Conservation (phyloP, 116 monocot genomes). For the Papilionanthe hybrid region DNA sequence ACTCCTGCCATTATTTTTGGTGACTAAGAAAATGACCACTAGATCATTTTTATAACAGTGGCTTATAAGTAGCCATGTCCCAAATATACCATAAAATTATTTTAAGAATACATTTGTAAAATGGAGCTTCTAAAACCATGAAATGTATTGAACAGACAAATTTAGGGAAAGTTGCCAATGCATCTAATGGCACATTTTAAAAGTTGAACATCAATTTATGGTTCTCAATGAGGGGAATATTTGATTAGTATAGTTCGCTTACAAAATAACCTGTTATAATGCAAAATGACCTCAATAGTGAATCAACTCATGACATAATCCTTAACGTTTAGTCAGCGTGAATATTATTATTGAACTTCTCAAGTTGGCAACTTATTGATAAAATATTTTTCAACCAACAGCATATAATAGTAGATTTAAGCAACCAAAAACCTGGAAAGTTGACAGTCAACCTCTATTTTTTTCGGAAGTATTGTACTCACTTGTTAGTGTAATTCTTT, state of each 20-base stretch:
- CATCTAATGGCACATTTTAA: not conserved
- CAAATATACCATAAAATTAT: not conserved
- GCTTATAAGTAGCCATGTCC: not conserved
- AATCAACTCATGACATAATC: not conserved
- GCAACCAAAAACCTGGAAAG: not conserved
- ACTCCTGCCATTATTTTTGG: not conserved
- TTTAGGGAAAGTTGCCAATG: not conserved
- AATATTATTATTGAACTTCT: not conserved
- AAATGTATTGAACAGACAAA: not conserved
- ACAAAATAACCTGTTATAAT: not conserved
- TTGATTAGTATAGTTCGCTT: not conserved
- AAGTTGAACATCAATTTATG: not conserved
- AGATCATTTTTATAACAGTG: not conserved
- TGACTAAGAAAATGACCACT: not conserved
- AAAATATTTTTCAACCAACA: not conserved
- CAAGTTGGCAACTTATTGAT: not conserved
- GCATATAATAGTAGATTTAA: not conserved
- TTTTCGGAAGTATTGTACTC: not conserved
- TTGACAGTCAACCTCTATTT: not conserved
- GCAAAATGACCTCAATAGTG: not conserved
- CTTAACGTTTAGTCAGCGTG: not conserved
- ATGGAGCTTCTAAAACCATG: not conserved
- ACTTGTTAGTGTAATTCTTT: not conserved
- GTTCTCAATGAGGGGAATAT: not conserved
- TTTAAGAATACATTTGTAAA: not conserved